Conservation (phyloP, 1,284 basidiomycete species). For the Trametes pubescens region DNA sequence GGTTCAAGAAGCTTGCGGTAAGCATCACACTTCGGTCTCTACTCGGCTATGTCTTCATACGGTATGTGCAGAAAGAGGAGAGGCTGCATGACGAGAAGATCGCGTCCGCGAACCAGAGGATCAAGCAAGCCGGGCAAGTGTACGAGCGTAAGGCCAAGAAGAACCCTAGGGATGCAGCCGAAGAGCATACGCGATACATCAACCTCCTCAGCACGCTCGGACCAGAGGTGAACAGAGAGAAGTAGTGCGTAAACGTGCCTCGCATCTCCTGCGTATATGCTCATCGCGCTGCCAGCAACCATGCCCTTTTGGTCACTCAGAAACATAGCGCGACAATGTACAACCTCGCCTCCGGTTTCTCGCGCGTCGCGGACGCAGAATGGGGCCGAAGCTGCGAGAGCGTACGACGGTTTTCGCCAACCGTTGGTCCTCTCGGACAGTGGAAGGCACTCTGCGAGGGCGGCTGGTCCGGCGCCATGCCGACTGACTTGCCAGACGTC, state of each 20-base stretch:
- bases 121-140: conserved; percentile 76
- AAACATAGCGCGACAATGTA: conserved; percentile 66
- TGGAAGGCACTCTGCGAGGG: conserved; percentile 79
- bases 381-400: conserved; percentile 78
- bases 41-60: background rate
- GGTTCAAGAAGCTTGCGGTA: conserved; percentile 84
- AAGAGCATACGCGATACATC: conserved; percentile 81
- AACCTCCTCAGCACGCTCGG: conserved; percentile 75
- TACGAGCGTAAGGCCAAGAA: conserved; percentile 85
- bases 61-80: conserved; percentile 71
- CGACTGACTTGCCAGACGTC: conserved; percentile 58
- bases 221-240: conserved; percentile 80
- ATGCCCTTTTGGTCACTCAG: conserved; percentile 67
- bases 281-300: conserved; percentile 57
- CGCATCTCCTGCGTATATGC: background rate
- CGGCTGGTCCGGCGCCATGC: conserved; percentile 68
- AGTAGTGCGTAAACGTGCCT: conserved; percentile 59
- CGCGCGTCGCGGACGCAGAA: conserved; percentile 77
- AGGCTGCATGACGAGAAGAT: conserved; percentile 77
- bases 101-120: conserved; percentile 70
- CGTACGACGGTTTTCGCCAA: conserved; percentile 68
- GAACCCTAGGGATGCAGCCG: conserved; percentile 68
- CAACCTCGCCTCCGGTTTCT: conserved; percentile 66
- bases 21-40: conserved; percentile 18
- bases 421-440: conserved; percentile 72